Conservation (phyloP, 352 stramenopile genomes). For the Globisporangium splendens region DNA sequence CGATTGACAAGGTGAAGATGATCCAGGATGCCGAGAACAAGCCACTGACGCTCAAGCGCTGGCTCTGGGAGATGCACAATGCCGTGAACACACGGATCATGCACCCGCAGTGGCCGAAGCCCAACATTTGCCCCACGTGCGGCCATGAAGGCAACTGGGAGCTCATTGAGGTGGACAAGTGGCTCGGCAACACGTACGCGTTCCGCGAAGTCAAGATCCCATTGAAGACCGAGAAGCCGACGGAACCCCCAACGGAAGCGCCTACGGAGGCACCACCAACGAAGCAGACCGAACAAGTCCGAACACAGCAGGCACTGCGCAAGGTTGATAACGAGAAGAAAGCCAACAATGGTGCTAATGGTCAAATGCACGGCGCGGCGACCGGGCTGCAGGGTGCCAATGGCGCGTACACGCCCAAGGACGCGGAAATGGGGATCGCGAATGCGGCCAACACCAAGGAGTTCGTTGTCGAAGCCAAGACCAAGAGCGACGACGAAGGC, state of each 20-base stretch:
- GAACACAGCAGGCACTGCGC: slow-evolving; percentile 13
- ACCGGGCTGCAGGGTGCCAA: slow-evolving; percentile 10
- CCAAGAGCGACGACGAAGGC: slow-evolving; percentile 27
- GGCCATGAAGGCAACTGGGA: slow-evolving; percentile 57
- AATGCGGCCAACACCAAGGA: slow-evolving; percentile 58
- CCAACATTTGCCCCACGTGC: slow-evolving; percentile 64
- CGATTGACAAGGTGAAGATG: slow-evolving; percentile 57
- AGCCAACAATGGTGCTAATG: too few relatives aligned
- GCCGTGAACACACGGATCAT: slow-evolving; percentile 74
- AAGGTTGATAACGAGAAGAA: slow-evolving; percentile 13
- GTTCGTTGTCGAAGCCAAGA: slow-evolving; percentile 34
- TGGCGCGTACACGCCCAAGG: slow-evolving; percentile 50
- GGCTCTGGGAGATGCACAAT: slow-evolving; percentile 86
- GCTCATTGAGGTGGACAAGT: slow-evolving; percentile 71
- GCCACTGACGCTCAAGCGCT: slow-evolving; percentile 56
- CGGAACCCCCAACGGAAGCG: slow-evolving; percentile 10
- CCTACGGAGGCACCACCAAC: slow-evolving; percentile 7
- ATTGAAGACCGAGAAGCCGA: slow-evolving; percentile 17
- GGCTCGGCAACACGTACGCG: slow-evolving; percentile 56
- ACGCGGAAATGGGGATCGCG: slow-evolving; percentile 61
- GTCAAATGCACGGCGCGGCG: neutral
- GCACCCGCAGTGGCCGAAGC: slow-evolving; percentile 77
- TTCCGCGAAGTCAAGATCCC: slow-evolving; percentile 59
- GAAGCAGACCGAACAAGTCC: neutral
- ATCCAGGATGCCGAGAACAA: slow-evolving; percentile 70